Evolutionary conservation across 768 basidiomycete genomes (phyloP), one percentile per base, ranked within the genome.

Genomic region (Brasilioporus rufonigricans): DNA sequence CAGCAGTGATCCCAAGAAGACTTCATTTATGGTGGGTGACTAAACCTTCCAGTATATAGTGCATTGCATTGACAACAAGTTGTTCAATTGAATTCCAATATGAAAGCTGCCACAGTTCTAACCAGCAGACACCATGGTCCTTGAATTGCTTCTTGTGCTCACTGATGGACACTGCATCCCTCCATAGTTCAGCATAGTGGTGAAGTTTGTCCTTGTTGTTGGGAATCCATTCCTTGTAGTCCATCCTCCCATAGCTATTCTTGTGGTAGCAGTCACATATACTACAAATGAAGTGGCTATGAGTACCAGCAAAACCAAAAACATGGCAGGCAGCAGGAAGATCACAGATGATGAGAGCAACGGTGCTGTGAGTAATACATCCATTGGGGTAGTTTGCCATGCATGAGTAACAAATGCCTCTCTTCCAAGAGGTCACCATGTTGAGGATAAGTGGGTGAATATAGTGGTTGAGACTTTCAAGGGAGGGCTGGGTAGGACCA

Each of bases 391-490:
- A 48, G 4, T 50, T 53, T 5, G 52, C 55, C 0, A 68, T 73
- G 1, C 43, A 16, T 0, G 60, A 57, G 18, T 57, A 70, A 1
- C 21, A 55, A 13, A 76, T 56, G 0, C 75, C 75, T 6, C 51
- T 29, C 1, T 69, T 47, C 73, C 74, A 77, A 2, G 55, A 27
- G 1, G 6, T 39, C 1, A 21, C 35, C 6, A 80, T 54, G 16
- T 78, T 68, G 3, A 72, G 45, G 0, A 79, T 66, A 0, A 80
- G 57, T 0, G 71, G 69, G 0, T 31, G 16, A 0, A 79, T 50
- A 14, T 70, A 68, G 31, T 74, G 33, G 5, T 47, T 47, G 13
- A 47, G 32, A 13, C 31, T 21, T 2, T 33, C 32, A 4, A 33
- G 21, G 9, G 46, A 47, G 9, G 46, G 33, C 14, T 47, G 32